These are phyloP conservation scores for Penicillium sp. DNA, from an alignment of 2,329 filamentous ascomycete species.

Conservation along the genomic window DNA sequence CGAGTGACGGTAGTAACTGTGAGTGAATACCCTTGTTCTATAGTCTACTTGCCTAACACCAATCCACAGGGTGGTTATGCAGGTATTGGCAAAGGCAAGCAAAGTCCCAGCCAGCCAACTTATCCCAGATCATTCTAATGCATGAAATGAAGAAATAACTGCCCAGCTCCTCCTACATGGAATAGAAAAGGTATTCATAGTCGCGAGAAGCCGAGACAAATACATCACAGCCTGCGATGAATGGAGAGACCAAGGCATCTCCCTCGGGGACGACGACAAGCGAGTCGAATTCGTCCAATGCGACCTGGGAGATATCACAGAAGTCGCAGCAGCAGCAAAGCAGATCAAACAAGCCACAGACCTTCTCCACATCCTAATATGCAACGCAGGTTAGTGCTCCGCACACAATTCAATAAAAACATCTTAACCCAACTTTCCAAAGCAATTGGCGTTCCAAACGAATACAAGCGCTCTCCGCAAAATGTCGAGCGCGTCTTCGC, in stretches of 20 bases:
- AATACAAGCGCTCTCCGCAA: constrained; percentile 33
- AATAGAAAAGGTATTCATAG: constrained; percentile 30
- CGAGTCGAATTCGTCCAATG: constrained; percentile 30
- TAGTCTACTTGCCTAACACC: background rate
- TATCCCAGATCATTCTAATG: background rate
- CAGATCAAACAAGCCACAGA: constrained; percentile 23
- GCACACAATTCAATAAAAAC: background rate
- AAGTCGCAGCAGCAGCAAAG: constrained; percentile 23
- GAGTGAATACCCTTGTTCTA: background rate
- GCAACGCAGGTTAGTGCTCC: constrained; percentile 30
- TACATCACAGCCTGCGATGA: constrained; percentile 24
- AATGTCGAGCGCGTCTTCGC: constrained; percentile 53
- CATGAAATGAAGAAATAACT: constrained; percentile 25
- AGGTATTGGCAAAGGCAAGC: constrained; percentile 31
- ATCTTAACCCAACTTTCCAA: background rate
- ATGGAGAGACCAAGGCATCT: constrained; percentile 24
- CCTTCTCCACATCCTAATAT: constrained; percentile 34
- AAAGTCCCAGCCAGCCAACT: background rate
- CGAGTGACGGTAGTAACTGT: constrained; percentile 35
- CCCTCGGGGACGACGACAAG: constrained; percentile 15
- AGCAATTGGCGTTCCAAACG: constrained; percentile 17
- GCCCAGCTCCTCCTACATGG: constrained; percentile 33
- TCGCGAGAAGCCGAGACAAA: constrained; percentile 28
- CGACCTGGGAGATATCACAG: constrained; percentile 31
- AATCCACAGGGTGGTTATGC: constrained; percentile 27